phyloP scores from a whole-genome alignment of 1,284 basidiomycete species.

The Melanopsichium pennsylvanicum region DNA sequence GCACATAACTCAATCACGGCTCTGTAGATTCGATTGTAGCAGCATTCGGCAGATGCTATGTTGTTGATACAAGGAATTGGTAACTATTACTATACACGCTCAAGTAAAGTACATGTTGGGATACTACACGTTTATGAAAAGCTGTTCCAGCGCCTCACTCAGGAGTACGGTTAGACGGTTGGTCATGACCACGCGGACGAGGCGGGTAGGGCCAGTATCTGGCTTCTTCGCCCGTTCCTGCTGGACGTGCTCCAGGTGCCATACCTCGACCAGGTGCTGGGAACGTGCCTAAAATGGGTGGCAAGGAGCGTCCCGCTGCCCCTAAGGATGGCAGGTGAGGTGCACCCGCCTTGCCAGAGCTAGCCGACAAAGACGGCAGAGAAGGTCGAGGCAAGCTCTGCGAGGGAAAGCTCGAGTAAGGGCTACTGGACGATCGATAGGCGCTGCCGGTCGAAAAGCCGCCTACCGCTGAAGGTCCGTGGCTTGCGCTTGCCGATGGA shows the following conservation, averaged over 20 bases:
- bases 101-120: no score
- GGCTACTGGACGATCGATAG: slow-evolving; percentile 30
- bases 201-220: slow-evolving; percentile 38
- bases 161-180: slow-evolving; percentile 4
- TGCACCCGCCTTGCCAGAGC: slow-evolving; percentile 18
- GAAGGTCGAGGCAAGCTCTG: slow-evolving; percentile 41
- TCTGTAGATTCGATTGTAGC: no score
- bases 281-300: slow-evolving; percentile 40
- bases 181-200: slow-evolving; percentile 22
- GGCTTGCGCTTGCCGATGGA: slow-evolving; percentile 1
- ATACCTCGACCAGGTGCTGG: slow-evolving; percentile 21
- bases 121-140: not conserved
- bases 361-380: slow-evolving; percentile 28
- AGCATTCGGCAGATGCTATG: no score
- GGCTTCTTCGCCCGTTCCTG: slow-evolving; percentile 17
- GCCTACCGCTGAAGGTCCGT: not conserved
- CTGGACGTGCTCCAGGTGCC: slow-evolving; percentile 2
- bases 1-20: no score
- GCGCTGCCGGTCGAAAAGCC: slow-evolving; percentile 33
- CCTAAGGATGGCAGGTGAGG: slow-evolving; percentile 35
- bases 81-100: slow-evolving; percentile 3
- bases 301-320: slow-evolving; percentile 34
- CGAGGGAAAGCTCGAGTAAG: slow-evolving; percentile 43
- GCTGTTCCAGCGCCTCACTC: no score
- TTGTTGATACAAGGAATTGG: not conserved